Base-by-base conservation (phyloP, 768 basidiomycete genomes). In the Gloeophyllum trabeum region DNA sequence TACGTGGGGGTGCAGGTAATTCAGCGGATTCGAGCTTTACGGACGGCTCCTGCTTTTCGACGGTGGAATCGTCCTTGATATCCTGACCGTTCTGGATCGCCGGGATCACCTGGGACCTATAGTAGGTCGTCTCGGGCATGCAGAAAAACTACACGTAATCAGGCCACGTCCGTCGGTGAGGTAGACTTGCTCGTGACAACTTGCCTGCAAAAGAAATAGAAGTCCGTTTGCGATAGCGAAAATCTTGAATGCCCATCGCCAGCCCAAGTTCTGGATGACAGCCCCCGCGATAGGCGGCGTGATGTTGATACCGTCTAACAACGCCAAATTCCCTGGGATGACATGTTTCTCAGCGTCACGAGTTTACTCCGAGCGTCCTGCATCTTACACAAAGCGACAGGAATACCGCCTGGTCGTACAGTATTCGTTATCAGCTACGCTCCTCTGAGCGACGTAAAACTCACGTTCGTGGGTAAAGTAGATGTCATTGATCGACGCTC, bases 181-280 rank as follows among this genome's bases (percentile, higher is more conserved):
- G 32, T 35, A n/a, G 13, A 10, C 24, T 4, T 16, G 26, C 24
- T 4, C 14, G 26, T 25, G 21, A 7, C 24, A 35, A 25, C 21
- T 23, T 20, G 26, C 21, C 32, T 42, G 41, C 4, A 42, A 12
- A 24, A 42, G 20, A 16, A 42, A 42, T 3, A 42, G 41, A 4
- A 42, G 16, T 3, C 18, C 41, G n/a, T 25, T 36, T 19, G 47
- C 45, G 5, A 49, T 47, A 2, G 48, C 35, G 45, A 46, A 43
- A 5, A 51, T 44, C 24, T 44, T 34, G 39, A 48, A 48, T n/a
- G 44, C 42, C 43, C 47, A 50, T 39, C 47, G 34, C 44, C 44
- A 50, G 20, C 47, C 44, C 6, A 49, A 36, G 25, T 46, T n/a
- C 16, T 43, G 41, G 22, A 49, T 42, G 10, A 49, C 39, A 35